Evolutionary conservation across 371 early-diverging fungal species (phyloP), one percentile per base, ranked within the genome.

Genomic region (Mortierella sp.): DNA sequence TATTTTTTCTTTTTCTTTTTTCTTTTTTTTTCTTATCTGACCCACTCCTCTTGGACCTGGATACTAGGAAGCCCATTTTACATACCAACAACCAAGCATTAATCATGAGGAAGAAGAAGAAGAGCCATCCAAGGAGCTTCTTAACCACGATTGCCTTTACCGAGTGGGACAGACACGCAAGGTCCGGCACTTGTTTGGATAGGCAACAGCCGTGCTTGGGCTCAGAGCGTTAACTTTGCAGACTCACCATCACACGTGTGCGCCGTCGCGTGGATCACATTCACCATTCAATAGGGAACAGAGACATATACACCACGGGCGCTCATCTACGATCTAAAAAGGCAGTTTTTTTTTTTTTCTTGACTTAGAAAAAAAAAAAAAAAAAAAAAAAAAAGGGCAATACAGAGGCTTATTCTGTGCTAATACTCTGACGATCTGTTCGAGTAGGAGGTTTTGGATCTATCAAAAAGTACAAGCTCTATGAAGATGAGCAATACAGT

Each of bases 231-330:
- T 37, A 9, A 5, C 37, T 9, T 5, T 37, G 9, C 37, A 37
- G 37, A 37, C 37, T 37, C 37, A 37, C 37, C 37, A n/a, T n/a
- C n/a, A n/a, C n/a, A n/a, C n/a, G n/a, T 37, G 37, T 9, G 37
- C 9, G 37, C 37, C n/a, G n/a, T n/a, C n/a, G 9, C 37, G 37
- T 9, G 37, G 37, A 37, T 37, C 37, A 37, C n/a, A 37, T 37
- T 37, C 37, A 37, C 37, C 16, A 62, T 26, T 67, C 7, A 51
- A 44, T 66, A 92, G 92, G 92, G 92, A 4, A 75, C 81, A 1
- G 84, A 86, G 44, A 92, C 92, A 1, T 95, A 88, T 72, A 90
- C 91, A 18, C 97, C 97, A 18, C 84, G 97, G 28, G 84, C 90
- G 1, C 62, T 96, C 61, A 83, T 94, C 23, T 93, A 90, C 64